Evolutionary conservation across 805 yeast species (phyloP), one percentile per base, ranked within the genome.

Genomic region (Myxozyma mucilagina): DNA sequence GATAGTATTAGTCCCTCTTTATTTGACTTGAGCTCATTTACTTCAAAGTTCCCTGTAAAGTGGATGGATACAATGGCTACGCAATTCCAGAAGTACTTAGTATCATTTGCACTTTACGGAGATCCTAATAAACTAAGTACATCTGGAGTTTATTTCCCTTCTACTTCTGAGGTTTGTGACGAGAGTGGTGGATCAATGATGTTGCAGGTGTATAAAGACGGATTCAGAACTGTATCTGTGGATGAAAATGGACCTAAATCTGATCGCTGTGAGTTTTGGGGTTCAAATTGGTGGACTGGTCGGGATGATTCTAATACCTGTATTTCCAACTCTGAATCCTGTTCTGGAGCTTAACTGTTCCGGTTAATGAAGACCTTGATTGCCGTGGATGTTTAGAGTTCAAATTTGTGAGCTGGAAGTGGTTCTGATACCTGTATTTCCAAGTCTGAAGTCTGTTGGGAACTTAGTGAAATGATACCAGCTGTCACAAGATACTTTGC

Each of bases 111-210:
- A 1, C 29, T 58, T 24, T 11, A 32, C 16, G 66, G 67, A 5
- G 53, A 54, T 56, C 67, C 67, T 8, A 64, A 63, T 38, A 52
- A 18, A 7, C 35, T 42, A 18, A 32, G 59, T 20, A 29, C 39
- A 20, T 32, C 42, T 3, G 60, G 50, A 8, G 24, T 24, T 11
- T n/a, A 42, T 9, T 52, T 52, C 14, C 48, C 56, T 6, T 20
- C 53, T 10, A 50, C 53, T 14, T 8, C 13, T 38, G 41, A 38
- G 4, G 4, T 24, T n/a, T 38, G n/a, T 16, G 38, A 36, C 16
- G 13, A 5, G n/a, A n/a, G n/a, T 6, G 54, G 45, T 18, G 45
- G n/a, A 16, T 45, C 58, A 20, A 32, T 7, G 5, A 38, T 59
- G 54, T 18, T 60, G 47, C 58, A 60, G 11, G 49, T 60, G 16